phyloP scores from a whole-genome alignment of 805 yeast genomes.

The Saccharomycopsis synnaedendra region DNA sequence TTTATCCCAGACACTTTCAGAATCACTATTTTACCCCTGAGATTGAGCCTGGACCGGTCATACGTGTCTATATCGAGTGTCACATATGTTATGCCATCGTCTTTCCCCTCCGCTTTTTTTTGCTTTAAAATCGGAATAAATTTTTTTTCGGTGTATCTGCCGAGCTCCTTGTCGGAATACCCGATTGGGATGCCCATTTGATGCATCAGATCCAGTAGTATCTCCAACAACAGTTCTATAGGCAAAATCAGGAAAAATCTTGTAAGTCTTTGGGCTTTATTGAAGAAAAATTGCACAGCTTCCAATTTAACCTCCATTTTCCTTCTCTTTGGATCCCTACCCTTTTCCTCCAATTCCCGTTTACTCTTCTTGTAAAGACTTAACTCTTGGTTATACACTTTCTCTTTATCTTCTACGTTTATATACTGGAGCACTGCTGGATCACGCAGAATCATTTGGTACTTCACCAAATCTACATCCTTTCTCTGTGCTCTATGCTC shows the following conservation, averaged over 20 bases:
- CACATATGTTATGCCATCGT: constrained; percentile 25
- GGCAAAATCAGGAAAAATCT: constrained; percentile 38
- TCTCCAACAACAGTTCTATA: constrained; percentile 30
- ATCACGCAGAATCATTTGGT: constrained; percentile 33
- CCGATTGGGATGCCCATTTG: constrained; percentile 28
- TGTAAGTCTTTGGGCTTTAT: constrained; percentile 35
- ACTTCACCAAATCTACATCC: constrained; percentile 25
- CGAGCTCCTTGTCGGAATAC: constrained; percentile 15
- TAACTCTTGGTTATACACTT: background rate
- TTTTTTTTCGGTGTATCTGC: constrained; percentile 15
- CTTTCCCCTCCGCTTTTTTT: background rate
- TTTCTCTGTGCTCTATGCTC: constrained; percentile 19
- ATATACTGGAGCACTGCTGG: constrained; percentile 41
- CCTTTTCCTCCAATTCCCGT: background rate
- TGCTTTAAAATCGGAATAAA: background rate
- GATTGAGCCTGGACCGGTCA: constrained; percentile 33
- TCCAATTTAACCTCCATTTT: constrained; percentile 1
- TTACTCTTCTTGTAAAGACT: background rate
- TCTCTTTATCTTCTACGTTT: constrained; percentile 17
- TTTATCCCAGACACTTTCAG: constrained; percentile 26
- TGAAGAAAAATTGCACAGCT: constrained; percentile 17
- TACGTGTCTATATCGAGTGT: constrained; percentile 27
- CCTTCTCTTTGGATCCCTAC: constrained; percentile 3
- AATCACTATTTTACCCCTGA: constrained; percentile 37
- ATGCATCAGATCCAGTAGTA: constrained; percentile 30